Conservation (phyloP, 176 grass and related monocot species). For the Cenchrus fungigraminus region DNA sequence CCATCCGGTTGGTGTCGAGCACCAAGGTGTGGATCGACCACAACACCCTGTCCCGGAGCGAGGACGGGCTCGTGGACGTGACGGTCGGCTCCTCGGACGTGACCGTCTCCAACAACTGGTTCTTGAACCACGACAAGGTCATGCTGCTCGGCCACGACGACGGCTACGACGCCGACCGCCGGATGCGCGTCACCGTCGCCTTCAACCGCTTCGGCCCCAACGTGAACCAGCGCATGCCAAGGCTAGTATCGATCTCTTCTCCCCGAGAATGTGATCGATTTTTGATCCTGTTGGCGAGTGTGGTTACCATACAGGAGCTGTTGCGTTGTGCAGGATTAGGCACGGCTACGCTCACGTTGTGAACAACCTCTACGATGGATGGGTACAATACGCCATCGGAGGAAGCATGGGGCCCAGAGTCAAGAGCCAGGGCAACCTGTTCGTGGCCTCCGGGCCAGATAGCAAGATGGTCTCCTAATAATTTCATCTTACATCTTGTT, state of each 20-base stretch:
- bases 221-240: slow-evolving; percentile 92
- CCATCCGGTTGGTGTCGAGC: slow-evolving; percentile 59
- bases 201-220: slow-evolving; percentile 82
- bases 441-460: slow-evolving; percentile 48
- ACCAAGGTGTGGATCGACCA: slow-evolving; percentile 88
- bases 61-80: slow-evolving; percentile 79
- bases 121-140: slow-evolving; percentile 84
- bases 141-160: slow-evolving; percentile 93
- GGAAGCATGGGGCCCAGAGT: slow-evolving; percentile 75
- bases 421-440: slow-evolving; percentile 83
- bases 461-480: slow-evolving; percentile 51
- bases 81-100: slow-evolving; percentile 70
- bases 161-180: slow-evolving; percentile 43
- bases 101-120: slow-evolving; percentile 96
- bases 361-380: slow-evolving; percentile 84
- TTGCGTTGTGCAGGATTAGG: slow-evolving; percentile 53
- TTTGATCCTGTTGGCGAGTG: no score
- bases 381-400: slow-evolving; percentile 82
- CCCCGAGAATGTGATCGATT: no score
- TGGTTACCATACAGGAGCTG: neutral
- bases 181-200: slow-evolving; percentile 80
- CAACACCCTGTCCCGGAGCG: slow-evolving; percentile 68
- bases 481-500: no score
- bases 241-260: slow-evolving; percentile 11
- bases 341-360: slow-evolving; percentile 80